A percentile compares a stretch with the other conserved stretches of the same genome.
Conservation (phyloP, 2,329 filamentous ascomycete species). For the Monilinia laxa region DNA sequence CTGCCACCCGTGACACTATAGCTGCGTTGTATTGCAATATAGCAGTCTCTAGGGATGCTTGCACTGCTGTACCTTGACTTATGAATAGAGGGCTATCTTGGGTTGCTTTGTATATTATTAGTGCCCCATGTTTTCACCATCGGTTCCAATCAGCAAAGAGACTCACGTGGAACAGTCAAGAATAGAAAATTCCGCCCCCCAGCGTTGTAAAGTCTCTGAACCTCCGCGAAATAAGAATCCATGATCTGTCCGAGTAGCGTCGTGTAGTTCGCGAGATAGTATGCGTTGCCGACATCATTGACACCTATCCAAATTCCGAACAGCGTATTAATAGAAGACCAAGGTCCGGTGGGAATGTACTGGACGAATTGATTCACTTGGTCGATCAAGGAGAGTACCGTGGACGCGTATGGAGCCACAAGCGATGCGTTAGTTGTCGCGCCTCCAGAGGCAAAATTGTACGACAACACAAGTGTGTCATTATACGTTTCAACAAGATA, state of each 20-base stretch:
- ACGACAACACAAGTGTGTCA: neutral
- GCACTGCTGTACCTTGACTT: neutral
- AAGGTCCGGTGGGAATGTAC: slow-evolving; percentile 1
- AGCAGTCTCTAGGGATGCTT: neutral
- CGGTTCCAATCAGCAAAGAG: neutral
- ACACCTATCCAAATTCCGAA: slow-evolving; percentile 10
- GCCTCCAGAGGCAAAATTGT: slow-evolving; percentile 3
- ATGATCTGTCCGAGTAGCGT: neutral
- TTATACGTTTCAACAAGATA: slow-evolving; percentile 4
- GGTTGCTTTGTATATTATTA: slow-evolving; percentile 1
- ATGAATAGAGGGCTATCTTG: slow-evolving; percentile 5
- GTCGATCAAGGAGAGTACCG: slow-evolving; percentile 1
- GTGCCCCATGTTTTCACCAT: neutral
- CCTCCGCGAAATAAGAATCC: slow-evolving; percentile 1
- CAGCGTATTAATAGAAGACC: neutral
- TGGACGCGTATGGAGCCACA: neutral
- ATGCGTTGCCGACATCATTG: slow-evolving; percentile 15
- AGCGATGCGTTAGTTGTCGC: slow-evolving; percentile 10
- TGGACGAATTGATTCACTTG: slow-evolving; percentile 1
- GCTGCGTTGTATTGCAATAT: slow-evolving; percentile 11
- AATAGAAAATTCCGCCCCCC: slow-evolving; percentile 1
- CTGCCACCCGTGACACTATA: neutral
- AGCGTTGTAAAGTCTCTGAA: neutral
- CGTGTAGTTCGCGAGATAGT: slow-evolving; percentile 1
- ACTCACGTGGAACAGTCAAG: slow-evolving; percentile 12